These are phyloP conservation scores for Flueggea neowawraea DNA, from an alignment of 441 rosid genomes.

Conservation along the genomic window DNA sequence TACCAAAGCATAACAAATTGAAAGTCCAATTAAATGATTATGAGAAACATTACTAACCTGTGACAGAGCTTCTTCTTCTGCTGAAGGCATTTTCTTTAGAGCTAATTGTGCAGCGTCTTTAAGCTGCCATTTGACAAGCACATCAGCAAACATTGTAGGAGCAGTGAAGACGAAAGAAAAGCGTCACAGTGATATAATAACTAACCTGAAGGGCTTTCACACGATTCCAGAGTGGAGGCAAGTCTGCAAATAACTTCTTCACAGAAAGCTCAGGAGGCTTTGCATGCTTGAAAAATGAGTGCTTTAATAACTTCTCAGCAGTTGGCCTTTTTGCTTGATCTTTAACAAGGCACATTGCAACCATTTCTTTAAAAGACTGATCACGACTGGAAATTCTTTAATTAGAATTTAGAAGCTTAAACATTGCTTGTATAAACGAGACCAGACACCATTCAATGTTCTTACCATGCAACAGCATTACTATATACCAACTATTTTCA, in stretches of 20 bases:
- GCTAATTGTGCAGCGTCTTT: conserved; percentile 97
- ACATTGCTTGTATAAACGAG: neutral
- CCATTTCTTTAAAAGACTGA: conserved; percentile 99
- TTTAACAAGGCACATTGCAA: conserved; percentile 99
- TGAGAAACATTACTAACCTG: conserved; percentile 48
- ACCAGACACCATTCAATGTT: conserved; percentile 1
- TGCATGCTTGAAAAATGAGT: conserved; percentile 85
- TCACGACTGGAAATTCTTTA: conserved; percentile 87
- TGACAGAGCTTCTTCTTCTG: conserved; percentile 92
- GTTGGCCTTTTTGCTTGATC: conserved; percentile 99
- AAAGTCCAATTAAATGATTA: neutral
- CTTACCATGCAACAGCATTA: conserved; percentile 1
- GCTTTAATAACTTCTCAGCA: conserved; percentile 90
- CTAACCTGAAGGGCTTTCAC: conserved; percentile 95
- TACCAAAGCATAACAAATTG: neutral
- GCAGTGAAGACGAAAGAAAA: conserved; percentile 8
- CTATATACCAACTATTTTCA: conserved; percentile 11
- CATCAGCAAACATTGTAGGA: conserved; percentile 15
- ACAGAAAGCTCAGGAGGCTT: conserved; percentile 89
- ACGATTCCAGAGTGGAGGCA: conserved; percentile 91
- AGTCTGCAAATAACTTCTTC: conserved; percentile 67
- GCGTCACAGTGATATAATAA: conserved; percentile 13
- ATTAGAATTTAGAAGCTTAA: conserved; percentile 48
- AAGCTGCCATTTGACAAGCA: conserved; percentile 48
- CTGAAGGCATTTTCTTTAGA: conserved; percentile 85